Base-by-base conservation (phyloP, 2,329 filamentous ascomycete genomes). In the Leptographium flavum region DNA sequence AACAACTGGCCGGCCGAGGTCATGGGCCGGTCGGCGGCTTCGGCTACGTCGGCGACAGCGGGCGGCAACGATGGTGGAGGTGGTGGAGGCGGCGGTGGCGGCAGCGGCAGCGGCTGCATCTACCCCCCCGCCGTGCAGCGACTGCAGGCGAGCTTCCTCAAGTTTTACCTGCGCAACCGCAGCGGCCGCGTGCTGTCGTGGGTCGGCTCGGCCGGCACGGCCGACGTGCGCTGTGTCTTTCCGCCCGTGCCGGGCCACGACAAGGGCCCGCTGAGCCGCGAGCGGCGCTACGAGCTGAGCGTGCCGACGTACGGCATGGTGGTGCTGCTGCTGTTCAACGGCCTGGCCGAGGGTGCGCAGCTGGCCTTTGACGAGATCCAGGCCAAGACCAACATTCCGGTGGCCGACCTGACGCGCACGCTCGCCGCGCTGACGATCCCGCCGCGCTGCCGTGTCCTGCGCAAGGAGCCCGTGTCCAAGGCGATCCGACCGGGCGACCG, bases 1-100 rank as follows among this genome's bases (percentile, higher is more conserved):
- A 95, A 93, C 61, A 90, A 87, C 58, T 98, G 92, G 92, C 92
- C 92, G 2, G 77, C 87, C 53, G 88, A 95, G 55, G 77, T 87
- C 13, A 87, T 95, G 79, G 79, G 81, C 8, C 60, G 76, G 48
- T 10, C 6, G 25, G 6, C 25, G 25, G 25, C 25, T 10, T 5
- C 25, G 25, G 10, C 25, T 10, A 10, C 25, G 6, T 27, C 25
- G 25, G 25, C 25, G 6, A 6, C 25, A 10, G 25, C 25, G 6
- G 5, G 6, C 25, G 10, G 10, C 25, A 10, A 27, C 25, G 25
- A 27, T 10, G 25, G 25, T 10, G 6, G 5, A 10, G 10, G 5
- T 5, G 25, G 25, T 10, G 6, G 10, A 27, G 25, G 25, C 25
- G 25, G 6, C 25, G 25, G n/a, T n/a, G n/a, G n/a, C n/a, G n/a